These are phyloP conservation scores for Allomyces arbusculus DNA, from an alignment of 192 early-diverging fungal species.

Conservation along the genomic window DNA sequence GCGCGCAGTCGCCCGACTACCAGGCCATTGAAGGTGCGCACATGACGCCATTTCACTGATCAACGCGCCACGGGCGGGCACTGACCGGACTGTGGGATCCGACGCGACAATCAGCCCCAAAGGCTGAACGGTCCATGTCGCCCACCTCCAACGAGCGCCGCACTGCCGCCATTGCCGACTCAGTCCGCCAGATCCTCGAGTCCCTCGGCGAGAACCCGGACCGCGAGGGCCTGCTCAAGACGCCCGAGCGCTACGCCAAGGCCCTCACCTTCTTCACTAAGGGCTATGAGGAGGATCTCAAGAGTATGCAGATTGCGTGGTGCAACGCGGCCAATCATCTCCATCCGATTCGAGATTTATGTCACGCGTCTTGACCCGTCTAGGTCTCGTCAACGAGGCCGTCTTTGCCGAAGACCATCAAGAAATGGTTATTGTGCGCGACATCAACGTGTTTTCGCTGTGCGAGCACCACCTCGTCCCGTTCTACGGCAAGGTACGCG, in stretches of 20 bases:
- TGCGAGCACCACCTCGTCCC: slow-evolving; percentile 99
- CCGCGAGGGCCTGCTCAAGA: slow-evolving; percentile 85
- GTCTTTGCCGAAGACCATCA: slow-evolving; percentile 97
- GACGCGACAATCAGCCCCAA: not conserved
- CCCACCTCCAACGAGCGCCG: slow-evolving; percentile 26
- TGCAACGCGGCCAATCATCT: too few species aligned
- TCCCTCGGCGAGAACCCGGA: slow-evolving; percentile 87
- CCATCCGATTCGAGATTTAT: not conserved
- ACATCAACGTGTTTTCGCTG: slow-evolving; percentile 87
- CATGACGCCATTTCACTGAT: not conserved
- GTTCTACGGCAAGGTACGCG: slow-evolving; percentile 73
- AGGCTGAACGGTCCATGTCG: not conserved
- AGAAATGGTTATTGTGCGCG: slow-evolving; percentile 98
- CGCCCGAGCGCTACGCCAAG: slow-evolving; percentile 88
- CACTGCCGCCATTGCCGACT: slow-evolving; percentile 54
- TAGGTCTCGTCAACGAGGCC: slow-evolving; percentile 78
- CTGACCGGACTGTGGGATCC: not conserved
- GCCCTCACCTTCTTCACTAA: slow-evolving; percentile 95
- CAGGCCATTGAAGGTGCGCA: not conserved
- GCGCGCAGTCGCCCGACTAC: not conserved
- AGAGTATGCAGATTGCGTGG: slow-evolving; percentile 16
- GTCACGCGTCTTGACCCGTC: not conserved
- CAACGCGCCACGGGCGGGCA: not conserved
- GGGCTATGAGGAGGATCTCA: slow-evolving; percentile 87
- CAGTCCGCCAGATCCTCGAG: slow-evolving; percentile 71